Conservation (phyloP, 179 eudicot species). For the Sideroxylon spinosum region DNA sequence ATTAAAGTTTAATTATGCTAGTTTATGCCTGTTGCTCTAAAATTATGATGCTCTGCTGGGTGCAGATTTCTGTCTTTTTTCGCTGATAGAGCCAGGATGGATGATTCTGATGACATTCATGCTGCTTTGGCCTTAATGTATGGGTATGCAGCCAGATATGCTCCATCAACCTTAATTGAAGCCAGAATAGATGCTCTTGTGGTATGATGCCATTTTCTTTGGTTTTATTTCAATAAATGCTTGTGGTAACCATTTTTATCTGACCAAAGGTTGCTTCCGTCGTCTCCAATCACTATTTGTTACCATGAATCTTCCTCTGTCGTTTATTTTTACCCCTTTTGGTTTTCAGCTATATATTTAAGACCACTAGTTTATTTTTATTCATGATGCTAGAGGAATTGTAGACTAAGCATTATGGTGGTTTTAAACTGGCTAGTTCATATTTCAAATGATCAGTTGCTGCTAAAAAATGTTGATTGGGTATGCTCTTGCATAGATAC, state of each 20-base stretch:
- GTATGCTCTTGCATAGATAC: background rate
- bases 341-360: background rate
- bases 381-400: background rate
- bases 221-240: background rate
- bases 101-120: conserved; percentile 94
- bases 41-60: conserved; percentile 11
- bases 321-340: background rate
- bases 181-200: conserved; percentile 98
- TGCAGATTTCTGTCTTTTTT: conserved; percentile 80
- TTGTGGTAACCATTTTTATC: background rate
- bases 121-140: conserved; percentile 98
- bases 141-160: conserved; percentile 99
- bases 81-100: conserved; percentile 68
- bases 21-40: conserved; percentile 7
- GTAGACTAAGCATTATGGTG: background rate
- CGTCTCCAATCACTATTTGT: background rate
- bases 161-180: conserved; percentile 93
- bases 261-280: background rate
- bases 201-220: conserved; percentile 44
- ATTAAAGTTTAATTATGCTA: background rate
- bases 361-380: background rate
- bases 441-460: background rate
- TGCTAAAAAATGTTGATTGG: background rate
- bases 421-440: background rate
- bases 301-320: background rate